Evolutionary conservation across 2,329 filamentous ascomycete species (phyloP).

Genomic region (Verticillium klebahnii): DNA sequence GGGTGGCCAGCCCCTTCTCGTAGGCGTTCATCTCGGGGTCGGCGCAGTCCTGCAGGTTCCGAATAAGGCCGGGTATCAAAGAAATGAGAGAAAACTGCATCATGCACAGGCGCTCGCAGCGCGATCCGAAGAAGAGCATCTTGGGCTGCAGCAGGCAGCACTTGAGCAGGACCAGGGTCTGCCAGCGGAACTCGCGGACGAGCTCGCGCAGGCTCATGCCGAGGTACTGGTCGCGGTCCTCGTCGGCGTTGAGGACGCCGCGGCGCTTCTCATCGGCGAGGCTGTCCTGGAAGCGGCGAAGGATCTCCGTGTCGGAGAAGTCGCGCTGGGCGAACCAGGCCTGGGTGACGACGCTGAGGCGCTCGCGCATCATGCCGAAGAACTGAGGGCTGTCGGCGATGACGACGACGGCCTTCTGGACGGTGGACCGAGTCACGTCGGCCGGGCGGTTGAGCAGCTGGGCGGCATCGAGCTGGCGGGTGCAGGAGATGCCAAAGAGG

Average conservation of each 20-base stretch:
- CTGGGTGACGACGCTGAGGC: conserved; percentile 82
- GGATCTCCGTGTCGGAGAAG: conserved; percentile 86
- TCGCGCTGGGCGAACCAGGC: conserved; percentile 96
- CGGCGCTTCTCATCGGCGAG: conserved; percentile 63
- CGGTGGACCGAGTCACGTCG: conserved; percentile 94
- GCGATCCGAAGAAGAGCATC: conserved; percentile 99
- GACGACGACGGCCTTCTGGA: conserved; percentile 96
- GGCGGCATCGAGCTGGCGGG: conserved; percentile 79
- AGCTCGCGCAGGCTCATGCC: conserved; percentile 86
- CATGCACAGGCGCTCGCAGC: conserved; percentile 94
- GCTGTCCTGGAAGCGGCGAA: conserved; percentile 87
- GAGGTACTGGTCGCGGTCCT: conserved; percentile 80
- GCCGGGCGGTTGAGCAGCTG: conserved; percentile 72
- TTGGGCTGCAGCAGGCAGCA: conserved; percentile 92
- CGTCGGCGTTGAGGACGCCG: conserved; percentile 56
- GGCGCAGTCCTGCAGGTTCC: conserved; percentile 89
- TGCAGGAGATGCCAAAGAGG: conserved; percentile 94
- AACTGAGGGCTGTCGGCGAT: conserved; percentile 86
- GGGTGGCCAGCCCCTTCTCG: conserved; percentile 67
- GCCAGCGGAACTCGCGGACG: conserved; percentile 90
- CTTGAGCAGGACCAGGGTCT: conserved; percentile 91
- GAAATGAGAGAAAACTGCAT: conserved; percentile 97
- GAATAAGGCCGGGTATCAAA: conserved; percentile 86
- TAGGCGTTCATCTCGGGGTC: conserved; percentile 88
- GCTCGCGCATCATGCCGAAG: conserved; percentile 87